Base-by-base conservation (phyloP, 495 filamentous ascomycete species). In the Penicillium cosmopolitanum region DNA sequence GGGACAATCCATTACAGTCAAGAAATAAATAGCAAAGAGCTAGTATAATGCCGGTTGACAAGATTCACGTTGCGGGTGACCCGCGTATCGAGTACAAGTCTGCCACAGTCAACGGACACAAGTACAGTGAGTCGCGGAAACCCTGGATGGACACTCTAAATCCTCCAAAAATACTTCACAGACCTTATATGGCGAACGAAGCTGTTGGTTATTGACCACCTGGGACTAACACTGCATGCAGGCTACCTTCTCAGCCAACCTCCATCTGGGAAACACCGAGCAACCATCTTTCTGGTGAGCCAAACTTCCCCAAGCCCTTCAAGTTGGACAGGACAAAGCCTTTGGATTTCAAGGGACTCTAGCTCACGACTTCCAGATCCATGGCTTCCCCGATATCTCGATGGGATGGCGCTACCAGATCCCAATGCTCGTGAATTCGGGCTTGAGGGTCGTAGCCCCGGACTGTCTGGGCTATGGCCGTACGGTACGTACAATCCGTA, bases 331-430 rank as follows among this genome's bases (percentile, higher is more conserved):
- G 28, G 28, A 8, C 5, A 31, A 31, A 9, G 8, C n/a, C n/a
- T n/a, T n/a, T n/a, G 8, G 5, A 31, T 31, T 4, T 51, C 52
- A 56, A 65, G 1, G 55, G 23, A n/a, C 25, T 44, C 15, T 15
- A 23, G 9, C 44, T 55, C 9, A 57, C 19, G 28, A 36, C 48
- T 31, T 46, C 40, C 58, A 85, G 83, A 76, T 88, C 57, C 86
- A 88, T 72, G 85, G 86, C 56, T 90, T 79, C 68, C 85, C 89
- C 2, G 89, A 93, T 70, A 62, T 89, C 25, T 84, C 83, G 18
- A 80, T 88, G 65, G 87, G 82, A 72, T 93, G 92, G 91, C 85
- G 92, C 53, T 85, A 88, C 73, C 89, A 96, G 71, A 92, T 97
- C 66, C 91, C 91, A 8, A 75, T 84, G 71, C 77, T 96, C n/a